Conservation (phyloP, 1,284 basidiomycete genomes). For the Apiotrichum domesticum region DNA sequence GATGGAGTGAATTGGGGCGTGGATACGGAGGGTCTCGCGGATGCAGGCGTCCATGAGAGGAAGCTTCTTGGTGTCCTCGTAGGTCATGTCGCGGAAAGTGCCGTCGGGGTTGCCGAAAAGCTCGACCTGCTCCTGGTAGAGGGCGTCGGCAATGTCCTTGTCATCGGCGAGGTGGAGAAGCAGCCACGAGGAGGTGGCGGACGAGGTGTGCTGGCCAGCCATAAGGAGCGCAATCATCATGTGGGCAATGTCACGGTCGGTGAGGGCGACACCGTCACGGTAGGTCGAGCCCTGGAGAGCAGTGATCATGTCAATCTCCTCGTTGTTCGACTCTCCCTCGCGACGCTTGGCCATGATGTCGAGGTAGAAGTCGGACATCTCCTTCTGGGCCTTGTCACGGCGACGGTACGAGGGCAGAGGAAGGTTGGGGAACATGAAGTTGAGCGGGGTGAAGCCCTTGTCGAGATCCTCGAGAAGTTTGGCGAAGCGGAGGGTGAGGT, state of each 20-base stretch:
- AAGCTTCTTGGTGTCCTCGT: slow-evolving; percentile 77
- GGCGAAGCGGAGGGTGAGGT: slow-evolving; percentile 78
- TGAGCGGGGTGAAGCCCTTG: slow-evolving; percentile 82
- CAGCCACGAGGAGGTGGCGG: slow-evolving; percentile 86
- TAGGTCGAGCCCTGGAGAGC: slow-evolving; percentile 81
- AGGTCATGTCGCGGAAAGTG: slow-evolving; percentile 70
- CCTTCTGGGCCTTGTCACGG: slow-evolving; percentile 83
- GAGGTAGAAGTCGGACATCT: slow-evolving; percentile 92
- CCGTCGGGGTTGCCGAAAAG: slow-evolving; percentile 76
- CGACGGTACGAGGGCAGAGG: slow-evolving; percentile 82
- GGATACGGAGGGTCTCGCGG: slow-evolving; percentile 84
- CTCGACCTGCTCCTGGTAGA: slow-evolving; percentile 85
- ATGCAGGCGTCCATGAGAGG: slow-evolving; percentile 84
- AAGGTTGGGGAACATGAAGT: slow-evolving; percentile 91
- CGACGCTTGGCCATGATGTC: slow-evolving; percentile 77
- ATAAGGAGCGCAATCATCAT: slow-evolving; percentile 73
- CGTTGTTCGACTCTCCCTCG: slow-evolving; percentile 50
- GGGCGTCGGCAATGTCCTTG: slow-evolving; percentile 66
- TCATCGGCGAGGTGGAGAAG: slow-evolving; percentile 81
- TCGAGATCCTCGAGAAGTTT: slow-evolving; percentile 85
- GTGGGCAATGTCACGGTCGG: slow-evolving; percentile 79
- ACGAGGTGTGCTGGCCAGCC: slow-evolving; percentile 98
- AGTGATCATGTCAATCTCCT: slow-evolving; percentile 81
- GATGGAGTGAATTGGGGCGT: slow-evolving; percentile 78
- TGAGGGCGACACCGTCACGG: slow-evolving; percentile 70